Percentiles rank a stretch among this genome's conserved stretches.
These are phyloP conservation scores for Fusarium euwallaceae DNA, from an alignment of 2,329 filamentous ascomycete species.

Conservation along the genomic window DNA sequence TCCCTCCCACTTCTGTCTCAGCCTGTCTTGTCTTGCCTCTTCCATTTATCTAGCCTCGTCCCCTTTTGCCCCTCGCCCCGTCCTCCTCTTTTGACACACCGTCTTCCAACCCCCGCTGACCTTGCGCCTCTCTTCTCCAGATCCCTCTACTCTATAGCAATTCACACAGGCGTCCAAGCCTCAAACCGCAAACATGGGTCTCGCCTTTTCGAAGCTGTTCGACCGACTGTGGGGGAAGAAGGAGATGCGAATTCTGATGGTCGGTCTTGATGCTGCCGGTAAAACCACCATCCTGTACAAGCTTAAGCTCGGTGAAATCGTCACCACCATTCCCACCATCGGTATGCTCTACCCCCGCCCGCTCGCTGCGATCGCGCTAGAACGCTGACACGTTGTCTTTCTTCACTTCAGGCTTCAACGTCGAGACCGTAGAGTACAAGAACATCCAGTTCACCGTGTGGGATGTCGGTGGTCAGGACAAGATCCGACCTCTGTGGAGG, in stretches of 20 bases:
- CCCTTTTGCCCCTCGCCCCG: constrained; percentile 31
- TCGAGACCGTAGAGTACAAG: constrained; percentile 99
- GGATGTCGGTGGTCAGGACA: constrained; percentile 99
- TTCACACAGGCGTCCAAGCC: constrained; percentile 50
- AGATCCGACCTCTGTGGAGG: constrained; percentile 99
- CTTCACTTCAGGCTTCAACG: constrained; percentile 86
- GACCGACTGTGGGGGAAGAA: constrained; percentile 98
- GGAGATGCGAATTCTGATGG: constrained; percentile 99
- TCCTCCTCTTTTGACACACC: constrained; percentile 25
- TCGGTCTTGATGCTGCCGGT: constrained; percentile 98
- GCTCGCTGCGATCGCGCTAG: background rate
- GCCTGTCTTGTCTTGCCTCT: constrained; percentile 26
- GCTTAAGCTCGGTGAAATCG: constrained; percentile 99
- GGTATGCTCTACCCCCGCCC: constrained; percentile 65
- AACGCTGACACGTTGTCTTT: constrained; percentile 39
- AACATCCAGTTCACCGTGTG: constrained; percentile 99
- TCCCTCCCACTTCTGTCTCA: constrained; percentile 34
- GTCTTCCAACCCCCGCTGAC: constrained; percentile 31
- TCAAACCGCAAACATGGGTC: constrained; percentile 87
- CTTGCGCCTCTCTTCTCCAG: constrained; percentile 38
- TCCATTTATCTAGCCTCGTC: constrained; percentile 20
- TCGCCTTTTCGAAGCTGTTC: constrained; percentile 96
- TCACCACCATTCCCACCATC: constrained; percentile 99
- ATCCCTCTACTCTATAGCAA: constrained; percentile 44
- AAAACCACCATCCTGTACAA: constrained; percentile 99